Evolutionary conservation across 192 early-diverging fungal species (phyloP).

Genomic region (Phlyctochytrium bullatum): DNA sequence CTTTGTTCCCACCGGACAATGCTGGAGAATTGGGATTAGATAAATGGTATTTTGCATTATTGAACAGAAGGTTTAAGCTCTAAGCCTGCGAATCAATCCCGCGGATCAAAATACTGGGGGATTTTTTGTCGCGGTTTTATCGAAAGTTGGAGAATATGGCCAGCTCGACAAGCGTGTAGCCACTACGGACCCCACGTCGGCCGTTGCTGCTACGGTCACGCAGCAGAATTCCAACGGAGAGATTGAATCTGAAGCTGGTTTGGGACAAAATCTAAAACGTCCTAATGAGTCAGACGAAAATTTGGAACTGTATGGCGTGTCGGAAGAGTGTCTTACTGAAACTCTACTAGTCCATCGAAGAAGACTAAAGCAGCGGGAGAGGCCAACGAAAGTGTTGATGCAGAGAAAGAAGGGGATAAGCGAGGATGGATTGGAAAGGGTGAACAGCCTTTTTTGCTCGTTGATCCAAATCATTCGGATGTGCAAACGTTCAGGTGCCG

Average conservation of each 20-base stretch:
- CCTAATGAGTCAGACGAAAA: too few species aligned
- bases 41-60: conserved; percentile 33
- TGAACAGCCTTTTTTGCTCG: conserved; percentile 89
- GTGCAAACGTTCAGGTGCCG: too few species aligned
- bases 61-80: not conserved
- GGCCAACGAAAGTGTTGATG: not conserved
- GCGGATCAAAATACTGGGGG: conserved; percentile 95
- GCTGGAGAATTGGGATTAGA: conserved; percentile 36
- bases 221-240: too few species aligned
- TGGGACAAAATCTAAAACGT: too few species aligned
- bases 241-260: too few species aligned
- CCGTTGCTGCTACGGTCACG: too few species aligned
- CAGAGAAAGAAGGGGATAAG: conserved; percentile 17
- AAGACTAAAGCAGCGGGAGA: too few species aligned
- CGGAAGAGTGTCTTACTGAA: not conserved
- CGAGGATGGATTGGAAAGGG: conserved; percentile 30
- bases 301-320: too few species aligned
- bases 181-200: too few species aligned
- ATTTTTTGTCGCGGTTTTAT: conserved; percentile 96
- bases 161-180: conserved; percentile 40
- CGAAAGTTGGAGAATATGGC: conserved; percentile 78
- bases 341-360: not conserved
- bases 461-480: conserved; percentile 51
- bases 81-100: conserved; percentile 85
- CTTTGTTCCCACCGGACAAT: conserved; percentile 43